phyloP scores from a whole-genome alignment of 1,139 yeast species.

The Insectozyma bohioensis region DNA sequence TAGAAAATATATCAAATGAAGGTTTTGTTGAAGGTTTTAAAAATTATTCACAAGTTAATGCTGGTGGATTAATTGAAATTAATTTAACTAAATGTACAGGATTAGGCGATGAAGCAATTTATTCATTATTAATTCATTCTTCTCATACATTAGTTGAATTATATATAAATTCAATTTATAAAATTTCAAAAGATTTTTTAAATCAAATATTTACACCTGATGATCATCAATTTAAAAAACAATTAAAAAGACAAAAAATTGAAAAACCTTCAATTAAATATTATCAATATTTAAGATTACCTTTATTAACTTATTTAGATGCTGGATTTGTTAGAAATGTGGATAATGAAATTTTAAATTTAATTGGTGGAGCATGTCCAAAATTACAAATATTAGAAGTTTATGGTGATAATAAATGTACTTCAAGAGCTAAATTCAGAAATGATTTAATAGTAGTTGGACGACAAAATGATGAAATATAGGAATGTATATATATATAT shows the following conservation, averaged over 20 bases:
- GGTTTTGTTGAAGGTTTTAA: slow-evolving; percentile 61
- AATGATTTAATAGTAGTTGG: slow-evolving; percentile 68
- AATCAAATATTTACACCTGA: slow-evolving; percentile 40
- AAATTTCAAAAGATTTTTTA: slow-evolving; percentile 52
- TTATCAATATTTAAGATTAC: slow-evolving; percentile 30
- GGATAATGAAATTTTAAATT: slow-evolving; percentile 60
- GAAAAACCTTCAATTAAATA: slow-evolving; percentile 16
- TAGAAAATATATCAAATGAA: slow-evolving; percentile 66
- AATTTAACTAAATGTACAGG: slow-evolving; percentile 65
- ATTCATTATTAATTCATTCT: slow-evolving; percentile 64
- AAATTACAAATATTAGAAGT: slow-evolving; percentile 68
- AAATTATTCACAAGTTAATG: slow-evolving; percentile 35
- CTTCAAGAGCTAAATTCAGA: slow-evolving; percentile 51
- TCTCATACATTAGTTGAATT: slow-evolving; percentile 64
- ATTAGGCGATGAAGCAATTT: slow-evolving; percentile 61
- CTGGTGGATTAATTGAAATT: slow-evolving; percentile 61
- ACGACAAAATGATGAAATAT: slow-evolving; percentile 50
- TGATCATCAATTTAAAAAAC: slow-evolving; percentile 28
- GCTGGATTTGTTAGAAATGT: slow-evolving; percentile 74
- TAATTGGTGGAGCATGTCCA: slow-evolving; percentile 57
- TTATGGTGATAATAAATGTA: slow-evolving; percentile 73
- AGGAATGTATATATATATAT: slow-evolving; percentile 1
- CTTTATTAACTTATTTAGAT: slow-evolving; percentile 64
- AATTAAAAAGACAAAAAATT: slow-evolving; percentile 26
- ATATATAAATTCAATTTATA: slow-evolving; percentile 67